Percentiles rank a stretch among this genome's conserved stretches.
These are phyloP conservation scores for Nicotiana knightiana DNA, from an alignment of 257 asterid genomes.

Conservation along the genomic window DNA sequence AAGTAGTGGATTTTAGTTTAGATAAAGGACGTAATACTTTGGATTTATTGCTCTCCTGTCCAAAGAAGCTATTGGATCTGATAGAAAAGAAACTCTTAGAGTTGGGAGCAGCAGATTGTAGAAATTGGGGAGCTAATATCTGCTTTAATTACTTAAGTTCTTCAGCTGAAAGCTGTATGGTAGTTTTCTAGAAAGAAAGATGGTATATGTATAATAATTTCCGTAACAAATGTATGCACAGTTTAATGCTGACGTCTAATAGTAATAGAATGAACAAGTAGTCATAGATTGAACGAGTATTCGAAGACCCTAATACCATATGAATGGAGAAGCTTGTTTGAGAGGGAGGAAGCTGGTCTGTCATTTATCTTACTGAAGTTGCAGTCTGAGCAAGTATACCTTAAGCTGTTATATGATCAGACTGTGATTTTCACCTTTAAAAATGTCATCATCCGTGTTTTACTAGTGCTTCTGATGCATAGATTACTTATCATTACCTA, in stretches of 20 bases:
- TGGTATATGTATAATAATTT: not conserved
- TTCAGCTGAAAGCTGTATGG: not conserved
- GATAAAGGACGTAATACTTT: not conserved
- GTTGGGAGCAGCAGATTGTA: not conserved
- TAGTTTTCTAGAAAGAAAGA: not conserved
- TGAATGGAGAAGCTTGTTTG: not conserved
- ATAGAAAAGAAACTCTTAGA: not conserved
- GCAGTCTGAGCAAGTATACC: slow-evolving; percentile 2
- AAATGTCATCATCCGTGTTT: not conserved
- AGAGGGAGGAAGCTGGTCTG: not conserved
- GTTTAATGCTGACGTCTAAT: not conserved
- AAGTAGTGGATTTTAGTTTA: not conserved
- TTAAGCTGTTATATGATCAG: not conserved
- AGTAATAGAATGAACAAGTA: not conserved
- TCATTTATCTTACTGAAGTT: not conserved
- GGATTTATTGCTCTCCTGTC: not conserved
- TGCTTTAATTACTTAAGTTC: not conserved
- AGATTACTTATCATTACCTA: not conserved
- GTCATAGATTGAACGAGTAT: not conserved
- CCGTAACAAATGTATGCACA: not conserved
- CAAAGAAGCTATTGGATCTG: not conserved
- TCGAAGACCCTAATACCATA: not conserved
- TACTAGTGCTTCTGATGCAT: not conserved
- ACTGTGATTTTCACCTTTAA: not conserved
- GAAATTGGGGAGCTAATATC: not conserved